Conservation (phyloP, 495 filamentous ascomycete species). For the Recurvomyces mirabilis region DNA sequence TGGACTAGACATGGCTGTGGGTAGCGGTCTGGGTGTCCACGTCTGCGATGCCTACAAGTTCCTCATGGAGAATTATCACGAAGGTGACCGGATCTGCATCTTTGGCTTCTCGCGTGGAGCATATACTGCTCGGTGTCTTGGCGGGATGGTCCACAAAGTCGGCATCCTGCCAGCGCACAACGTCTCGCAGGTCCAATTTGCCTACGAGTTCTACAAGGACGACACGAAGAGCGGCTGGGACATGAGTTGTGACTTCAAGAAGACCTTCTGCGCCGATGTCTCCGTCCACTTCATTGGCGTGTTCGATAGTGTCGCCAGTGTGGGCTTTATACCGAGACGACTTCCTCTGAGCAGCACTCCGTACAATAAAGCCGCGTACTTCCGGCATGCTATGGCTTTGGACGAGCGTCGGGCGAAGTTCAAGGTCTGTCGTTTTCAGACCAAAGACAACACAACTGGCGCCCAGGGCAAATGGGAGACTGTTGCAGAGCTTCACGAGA, state of each 20-base stretch:
- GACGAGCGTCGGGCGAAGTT: conserved; percentile 35
- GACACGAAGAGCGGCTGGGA: conserved; percentile 28
- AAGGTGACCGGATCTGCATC: conserved; percentile 33
- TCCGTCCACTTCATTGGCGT: conserved; percentile 32
- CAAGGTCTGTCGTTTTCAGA: conserved; percentile 32
- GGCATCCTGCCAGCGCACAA: conserved; percentile 32
- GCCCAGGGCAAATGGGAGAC: not conserved
- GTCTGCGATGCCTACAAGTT: conserved; percentile 33
- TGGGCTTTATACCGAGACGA: conserved; percentile 31
- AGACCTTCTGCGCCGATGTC: conserved; percentile 34
- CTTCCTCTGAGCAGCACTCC: conserved; percentile 32
- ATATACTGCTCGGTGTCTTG: conserved; percentile 31
- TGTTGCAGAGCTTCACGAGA: not conserved
- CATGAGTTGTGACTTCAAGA: conserved; percentile 31
- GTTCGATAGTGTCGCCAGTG: conserved; percentile 34
- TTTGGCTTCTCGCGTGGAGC: conserved; percentile 32
- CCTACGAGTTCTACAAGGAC: conserved; percentile 34
- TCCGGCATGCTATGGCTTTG: conserved; percentile 32
- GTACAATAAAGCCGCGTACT: conserved; percentile 27
- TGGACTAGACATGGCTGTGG: not conserved
- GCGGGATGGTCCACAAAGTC: conserved; percentile 33
- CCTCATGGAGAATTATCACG: conserved; percentile 31
- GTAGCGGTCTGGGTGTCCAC: conserved; percentile 29
- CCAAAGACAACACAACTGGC: not conserved
- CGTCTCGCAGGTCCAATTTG: conserved; percentile 29